Evolutionary conservation across 805 yeast species (phyloP).

Genomic region (Sugiyamaella qingdaonensis): DNA sequence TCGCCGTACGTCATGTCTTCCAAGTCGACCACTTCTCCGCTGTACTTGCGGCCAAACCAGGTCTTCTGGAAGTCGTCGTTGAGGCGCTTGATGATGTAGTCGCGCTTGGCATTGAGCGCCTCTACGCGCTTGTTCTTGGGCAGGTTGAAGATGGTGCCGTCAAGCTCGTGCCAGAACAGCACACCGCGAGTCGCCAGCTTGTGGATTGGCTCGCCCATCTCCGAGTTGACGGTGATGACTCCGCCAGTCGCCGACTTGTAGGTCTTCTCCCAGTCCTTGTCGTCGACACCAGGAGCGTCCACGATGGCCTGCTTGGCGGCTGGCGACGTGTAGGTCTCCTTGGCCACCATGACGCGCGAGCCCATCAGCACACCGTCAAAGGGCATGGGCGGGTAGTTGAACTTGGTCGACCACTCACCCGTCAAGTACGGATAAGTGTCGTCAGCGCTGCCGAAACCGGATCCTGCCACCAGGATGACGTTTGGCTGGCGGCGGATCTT

Average conservation of each 20-base stretch:
- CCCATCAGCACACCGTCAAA: slow-evolving; percentile 96
- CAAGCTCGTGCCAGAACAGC: slow-evolving; percentile 94
- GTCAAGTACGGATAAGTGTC: slow-evolving; percentile 97
- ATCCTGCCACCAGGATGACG: slow-evolving; percentile 91
- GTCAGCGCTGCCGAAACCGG: slow-evolving; percentile 96
- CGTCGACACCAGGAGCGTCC: slow-evolving; percentile 84
- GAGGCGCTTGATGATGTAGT: slow-evolving; percentile 75
- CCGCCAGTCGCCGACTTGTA: slow-evolving; percentile 97
- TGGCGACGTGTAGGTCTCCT: slow-evolving; percentile 90
- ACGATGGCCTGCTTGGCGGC: slow-evolving; percentile 93
- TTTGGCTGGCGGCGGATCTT: slow-evolving; percentile 88
- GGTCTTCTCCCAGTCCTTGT: slow-evolving; percentile 86
- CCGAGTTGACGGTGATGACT: slow-evolving; percentile 90
- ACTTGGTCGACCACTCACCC: slow-evolving; percentile 90
- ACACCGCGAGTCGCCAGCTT: slow-evolving; percentile 98
- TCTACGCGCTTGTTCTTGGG: slow-evolving; percentile 83
- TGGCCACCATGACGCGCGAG: slow-evolving; percentile 95
- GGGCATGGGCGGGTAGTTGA: slow-evolving; percentile 97
- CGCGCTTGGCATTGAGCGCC: slow-evolving; percentile 77
- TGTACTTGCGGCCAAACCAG: slow-evolving; percentile 83
- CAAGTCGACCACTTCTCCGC: slow-evolving; percentile 77
- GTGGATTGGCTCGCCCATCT: slow-evolving; percentile 99
- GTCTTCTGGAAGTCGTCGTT: slow-evolving; percentile 97
- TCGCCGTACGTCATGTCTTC: slow-evolving; percentile 95
- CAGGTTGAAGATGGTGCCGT: slow-evolving; percentile 83